Evolutionary conservation across 2,329 filamentous ascomycete species (phyloP), one percentile per base, ranked within the genome.

Genomic region (Volutella citrinella): DNA sequence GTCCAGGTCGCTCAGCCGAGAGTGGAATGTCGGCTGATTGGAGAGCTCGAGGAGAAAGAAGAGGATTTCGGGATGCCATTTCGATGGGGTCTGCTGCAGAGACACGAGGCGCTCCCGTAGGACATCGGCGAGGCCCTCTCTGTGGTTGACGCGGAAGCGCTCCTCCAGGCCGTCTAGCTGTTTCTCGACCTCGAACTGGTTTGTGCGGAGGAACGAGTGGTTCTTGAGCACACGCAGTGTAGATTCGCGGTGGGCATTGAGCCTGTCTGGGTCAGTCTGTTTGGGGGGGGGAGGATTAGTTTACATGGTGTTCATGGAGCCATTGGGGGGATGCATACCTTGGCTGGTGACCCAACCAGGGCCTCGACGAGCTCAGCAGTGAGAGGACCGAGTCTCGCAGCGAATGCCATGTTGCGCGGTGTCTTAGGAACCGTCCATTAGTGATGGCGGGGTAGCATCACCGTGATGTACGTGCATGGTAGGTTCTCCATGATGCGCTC

Each of bases 41-140:
- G 91, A 91, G 1, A 97, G 75, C 41, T 87, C 78, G 7, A 97
- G 68, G 10, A 97, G 64, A 1, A 97, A 63, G 30, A 85, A 81
- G 11, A 97, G 66, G 11, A 86, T 71, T 49, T 97, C 93, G 0
- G 90, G 89, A 6, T 80, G 78, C 75, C 79, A 91, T 60, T 80
- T 80, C 26, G 72, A 54, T 9, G 72, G 21, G 63, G 67, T 31
- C 40, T 63, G 54, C 10, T 72, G 65, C 14, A 95, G 61, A 40
- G 80, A 75, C 23, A 73, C 64, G 11, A 88, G 59, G 21, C 84
- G 42, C 32, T 66, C 55, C 7, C 71, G 65, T 24, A 96, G 63
- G 38, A 83, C 80, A 36, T 90, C 81, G 10, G 88, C 87, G 17
- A 96, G 66, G 23, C 78, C 79, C 50, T 96, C 90, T 42, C 86